Conservation (phyloP, 2,329 filamentous ascomycete genomes). For the Thermomyces lanuginosus region DNA sequence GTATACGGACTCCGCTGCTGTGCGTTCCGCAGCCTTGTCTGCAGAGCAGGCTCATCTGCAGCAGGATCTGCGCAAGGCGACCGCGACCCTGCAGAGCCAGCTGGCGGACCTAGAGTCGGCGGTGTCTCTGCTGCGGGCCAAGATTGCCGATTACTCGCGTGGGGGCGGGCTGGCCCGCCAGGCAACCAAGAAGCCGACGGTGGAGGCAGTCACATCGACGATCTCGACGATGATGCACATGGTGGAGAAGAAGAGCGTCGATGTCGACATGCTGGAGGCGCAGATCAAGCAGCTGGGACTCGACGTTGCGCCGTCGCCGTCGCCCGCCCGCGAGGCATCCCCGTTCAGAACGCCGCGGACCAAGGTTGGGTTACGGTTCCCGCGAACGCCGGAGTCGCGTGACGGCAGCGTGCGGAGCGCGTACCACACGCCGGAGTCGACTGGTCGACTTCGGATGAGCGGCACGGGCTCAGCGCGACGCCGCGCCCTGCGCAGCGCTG, state of each 20-base stretch:
- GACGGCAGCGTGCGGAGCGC: slow-evolving; percentile 16
- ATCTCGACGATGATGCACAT: slow-evolving; percentile 85
- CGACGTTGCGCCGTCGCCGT: slow-evolving; percentile 13
- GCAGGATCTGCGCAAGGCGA: slow-evolving; percentile 62
- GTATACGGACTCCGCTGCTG: slow-evolving; percentile 52
- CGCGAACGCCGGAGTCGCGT: slow-evolving; percentile 21
- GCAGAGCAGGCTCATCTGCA: slow-evolving; percentile 73
- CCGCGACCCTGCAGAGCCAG: slow-evolving; percentile 54
- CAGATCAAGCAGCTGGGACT: slow-evolving; percentile 62
- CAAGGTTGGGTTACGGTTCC: slow-evolving; percentile 17
- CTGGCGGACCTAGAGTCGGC: slow-evolving; percentile 67
- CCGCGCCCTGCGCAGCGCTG: slow-evolving; percentile 18
- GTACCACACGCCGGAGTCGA: slow-evolving; percentile 28
- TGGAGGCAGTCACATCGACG: slow-evolving; percentile 81
- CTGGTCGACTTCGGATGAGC: slow-evolving; percentile 19
- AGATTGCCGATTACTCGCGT: slow-evolving; percentile 44
- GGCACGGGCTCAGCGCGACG: slow-evolving; percentile 19
- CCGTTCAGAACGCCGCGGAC: slow-evolving; percentile 22
- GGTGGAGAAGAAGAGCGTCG: slow-evolving; percentile 78
- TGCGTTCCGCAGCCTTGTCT: slow-evolving; percentile 57
- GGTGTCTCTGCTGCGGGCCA: slow-evolving; percentile 61
- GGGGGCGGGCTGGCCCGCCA: slow-evolving; percentile 25
- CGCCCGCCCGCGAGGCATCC: slow-evolving; percentile 22
- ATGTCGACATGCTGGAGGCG: slow-evolving; percentile 77
- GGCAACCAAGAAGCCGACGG: slow-evolving; percentile 52